Conservation (phyloP, 352 stramenopile species). For the Pythium myriotylum region DNA sequence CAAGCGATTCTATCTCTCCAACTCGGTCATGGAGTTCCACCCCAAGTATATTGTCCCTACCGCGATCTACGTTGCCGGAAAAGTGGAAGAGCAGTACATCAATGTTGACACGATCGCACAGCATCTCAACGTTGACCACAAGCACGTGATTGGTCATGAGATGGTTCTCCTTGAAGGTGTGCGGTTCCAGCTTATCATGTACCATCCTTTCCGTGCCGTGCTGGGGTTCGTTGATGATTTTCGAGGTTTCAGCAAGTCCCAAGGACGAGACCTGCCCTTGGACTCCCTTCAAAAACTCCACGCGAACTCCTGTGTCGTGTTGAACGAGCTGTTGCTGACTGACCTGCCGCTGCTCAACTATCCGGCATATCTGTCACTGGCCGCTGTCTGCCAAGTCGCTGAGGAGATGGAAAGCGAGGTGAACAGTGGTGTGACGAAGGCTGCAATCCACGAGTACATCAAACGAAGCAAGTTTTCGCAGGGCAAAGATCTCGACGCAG, state of each 20-base stretch:
- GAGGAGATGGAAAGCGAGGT: conserved; percentile 48
- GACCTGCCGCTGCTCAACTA: conserved; percentile 68
- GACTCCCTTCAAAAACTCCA: conserved; percentile 80
- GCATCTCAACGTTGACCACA: conserved; percentile 83
- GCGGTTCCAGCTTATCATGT: conserved; percentile 90
- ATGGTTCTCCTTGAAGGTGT: conserved; percentile 88
- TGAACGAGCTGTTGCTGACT: conserved; percentile 82
- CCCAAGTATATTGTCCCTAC: conserved; percentile 86
- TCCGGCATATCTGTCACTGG: conserved; percentile 72
- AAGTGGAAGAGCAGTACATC: conserved; percentile 91
- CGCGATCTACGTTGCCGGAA: conserved; percentile 87
- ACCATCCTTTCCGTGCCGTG: conserved; percentile 83
- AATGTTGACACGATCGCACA: conserved; percentile 84
- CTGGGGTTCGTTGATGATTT: conserved; percentile 87
- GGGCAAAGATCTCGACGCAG: conserved; percentile 41
- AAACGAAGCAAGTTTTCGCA: conserved; percentile 72
- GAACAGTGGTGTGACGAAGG: conserved; percentile 30
- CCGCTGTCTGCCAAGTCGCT: conserved; percentile 55
- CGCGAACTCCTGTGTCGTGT: conserved; percentile 62
- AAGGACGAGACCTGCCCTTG: conserved; percentile 59
- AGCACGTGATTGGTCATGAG: conserved; percentile 86
- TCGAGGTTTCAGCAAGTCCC: conserved; percentile 66
- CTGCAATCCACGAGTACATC: conserved; percentile 64
- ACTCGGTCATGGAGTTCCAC: conserved; percentile 90
- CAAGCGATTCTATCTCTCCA: conserved; percentile 90